Conservation (phyloP, 1,284 basidiomycete species). For the Papiliotrema laurentii region DNA sequence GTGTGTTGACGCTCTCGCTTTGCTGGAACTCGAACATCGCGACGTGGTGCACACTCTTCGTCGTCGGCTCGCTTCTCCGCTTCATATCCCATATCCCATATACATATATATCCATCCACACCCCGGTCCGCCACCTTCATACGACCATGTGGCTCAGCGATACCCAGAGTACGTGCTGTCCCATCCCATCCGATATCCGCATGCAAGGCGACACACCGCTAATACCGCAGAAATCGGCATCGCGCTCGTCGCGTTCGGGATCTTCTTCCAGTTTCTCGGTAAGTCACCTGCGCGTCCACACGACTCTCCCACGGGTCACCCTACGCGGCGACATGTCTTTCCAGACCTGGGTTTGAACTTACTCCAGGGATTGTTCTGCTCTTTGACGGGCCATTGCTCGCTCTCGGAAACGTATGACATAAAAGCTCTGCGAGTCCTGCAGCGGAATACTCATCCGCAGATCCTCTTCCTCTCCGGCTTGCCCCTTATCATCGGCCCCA, state of each 20-base stretch:
- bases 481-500: conserved; percentile 89
- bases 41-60: too few species aligned
- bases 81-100: too few species aligned
- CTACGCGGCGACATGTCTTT: neutral
- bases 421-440: neutral
- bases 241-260: conserved; percentile 94
- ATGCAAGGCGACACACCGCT: too few species aligned
- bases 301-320: neutral
- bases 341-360: neutral
- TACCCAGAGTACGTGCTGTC: conserved; percentile 56
- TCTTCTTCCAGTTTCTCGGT: conserved; percentile 89
- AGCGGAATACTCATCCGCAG: conserved; percentile 50
- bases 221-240: conserved; percentile 94
- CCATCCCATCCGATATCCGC: neutral
- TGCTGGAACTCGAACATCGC: too few species aligned
- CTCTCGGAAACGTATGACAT: conserved; percentile 83
- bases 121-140: neutral
- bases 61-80: too few species aligned
- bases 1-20: too few species aligned
- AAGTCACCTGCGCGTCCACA: conserved; percentile 8
- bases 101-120: neutral
- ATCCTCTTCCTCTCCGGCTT: conserved; percentile 87
- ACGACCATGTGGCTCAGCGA: conserved; percentile 64
- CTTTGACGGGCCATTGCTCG: conserved; percentile 95
- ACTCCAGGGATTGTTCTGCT: conserved; percentile 75